Evolutionary conservation across 2,329 filamentous ascomycete species (phyloP).

Genomic region (Basipetospora sp.): DNA sequence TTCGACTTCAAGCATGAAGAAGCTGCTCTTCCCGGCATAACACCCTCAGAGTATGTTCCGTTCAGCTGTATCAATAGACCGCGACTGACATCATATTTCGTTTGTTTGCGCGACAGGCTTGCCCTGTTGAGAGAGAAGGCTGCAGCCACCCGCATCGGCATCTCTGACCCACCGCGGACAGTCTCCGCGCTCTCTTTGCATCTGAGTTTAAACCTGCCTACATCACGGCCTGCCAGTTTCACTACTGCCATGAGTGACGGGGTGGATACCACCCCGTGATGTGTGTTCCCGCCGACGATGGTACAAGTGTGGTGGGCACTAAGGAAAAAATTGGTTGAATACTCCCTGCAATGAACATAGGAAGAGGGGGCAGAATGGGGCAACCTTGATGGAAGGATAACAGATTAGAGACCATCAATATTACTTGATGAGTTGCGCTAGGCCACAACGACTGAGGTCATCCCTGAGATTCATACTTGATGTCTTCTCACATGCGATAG

Average conservation of each 20-base stretch:
- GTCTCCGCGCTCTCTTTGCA: background rate
- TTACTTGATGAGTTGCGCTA: too few relatives aligned
- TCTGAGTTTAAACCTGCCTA: background rate
- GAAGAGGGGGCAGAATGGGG: too few relatives aligned
- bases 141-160: conserved; percentile 32
- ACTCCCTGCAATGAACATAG: too few relatives aligned
- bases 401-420: too few relatives aligned
- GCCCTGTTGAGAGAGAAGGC: conserved; percentile 37
- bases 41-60: background rate
- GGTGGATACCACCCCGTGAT: background rate
- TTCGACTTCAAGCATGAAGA: conserved; percentile 1
- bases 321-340: background rate
- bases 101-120: conserved; percentile 20
- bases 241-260: background rate
- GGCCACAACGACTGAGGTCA: too few relatives aligned
- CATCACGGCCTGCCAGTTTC: background rate
- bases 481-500: too few relatives aligned
- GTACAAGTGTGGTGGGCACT: background rate
- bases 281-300: background rate
- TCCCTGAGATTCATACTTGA: too few relatives aligned
- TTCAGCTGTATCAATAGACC: background rate
- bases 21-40: background rate
- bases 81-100: background rate
- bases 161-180: conserved; percentile 18
- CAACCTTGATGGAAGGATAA: too few relatives aligned